phyloP scores from a whole-genome alignment of 306 rosid species.

The Coriaria nepalensis region DNA sequence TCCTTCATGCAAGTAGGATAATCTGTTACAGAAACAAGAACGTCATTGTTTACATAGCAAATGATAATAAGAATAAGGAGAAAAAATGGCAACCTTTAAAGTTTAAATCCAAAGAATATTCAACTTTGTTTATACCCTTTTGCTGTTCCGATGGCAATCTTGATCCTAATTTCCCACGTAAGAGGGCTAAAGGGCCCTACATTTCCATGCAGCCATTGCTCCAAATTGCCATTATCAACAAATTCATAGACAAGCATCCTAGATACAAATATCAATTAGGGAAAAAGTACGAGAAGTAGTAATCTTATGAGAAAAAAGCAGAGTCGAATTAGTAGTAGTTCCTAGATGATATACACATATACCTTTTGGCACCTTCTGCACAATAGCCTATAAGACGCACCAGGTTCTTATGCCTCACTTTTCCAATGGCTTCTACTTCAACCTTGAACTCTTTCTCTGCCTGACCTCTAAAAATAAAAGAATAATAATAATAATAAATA shows the following conservation, averaged over 20 bases:
- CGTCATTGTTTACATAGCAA: constrained; percentile 3
- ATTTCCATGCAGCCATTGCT: constrained; percentile 98
- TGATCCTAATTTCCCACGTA: constrained; percentile 87
- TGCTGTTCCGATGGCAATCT: constrained; percentile 75
- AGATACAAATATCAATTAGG: background rate
- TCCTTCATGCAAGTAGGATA: constrained; percentile 93
- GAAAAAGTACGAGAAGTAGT: background rate
- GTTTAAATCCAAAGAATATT: too few relatives aligned
- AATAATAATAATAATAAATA: constrained; percentile 12
- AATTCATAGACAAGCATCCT: constrained; percentile 97
- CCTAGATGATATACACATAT: background rate
- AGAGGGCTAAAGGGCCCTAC: constrained; percentile 82
- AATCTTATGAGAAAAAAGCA: too few relatives aligned
- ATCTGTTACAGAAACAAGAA: constrained; percentile 32
- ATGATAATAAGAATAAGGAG: constrained; percentile 2
- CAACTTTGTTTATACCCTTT: constrained; percentile 43
- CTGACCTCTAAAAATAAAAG: constrained; percentile 55
- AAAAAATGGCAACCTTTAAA: too few relatives aligned
- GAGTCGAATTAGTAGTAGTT: too few relatives aligned
- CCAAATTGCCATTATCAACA: constrained; percentile 87
- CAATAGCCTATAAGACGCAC: constrained; percentile 88
- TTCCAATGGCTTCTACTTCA: constrained; percentile 98
- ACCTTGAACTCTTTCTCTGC: constrained; percentile 93
- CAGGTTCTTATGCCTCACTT: constrained; percentile 92
- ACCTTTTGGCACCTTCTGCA: constrained; percentile 89